These are phyloP conservation scores for Aspergillus neoniger DNA, from an alignment of 2,329 filamentous ascomycete genomes.

Conservation along the genomic window DNA sequence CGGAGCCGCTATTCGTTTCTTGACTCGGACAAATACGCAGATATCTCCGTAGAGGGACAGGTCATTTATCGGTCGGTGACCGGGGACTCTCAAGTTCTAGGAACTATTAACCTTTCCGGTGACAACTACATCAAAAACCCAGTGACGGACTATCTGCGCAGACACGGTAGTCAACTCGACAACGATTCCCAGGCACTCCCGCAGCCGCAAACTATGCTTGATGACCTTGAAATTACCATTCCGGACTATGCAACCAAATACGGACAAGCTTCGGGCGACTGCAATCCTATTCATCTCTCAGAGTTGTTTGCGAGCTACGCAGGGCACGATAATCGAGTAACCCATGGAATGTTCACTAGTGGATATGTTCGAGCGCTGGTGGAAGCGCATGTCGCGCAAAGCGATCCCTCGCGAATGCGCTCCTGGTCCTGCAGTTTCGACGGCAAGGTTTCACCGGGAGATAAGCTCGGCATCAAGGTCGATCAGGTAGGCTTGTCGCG, in stretches of 20 bases:
- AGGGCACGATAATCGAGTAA: conserved; percentile 89
- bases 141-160: conserved; percentile 6
- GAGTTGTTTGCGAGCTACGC: conserved; percentile 91
- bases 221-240: neutral
- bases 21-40: neutral
- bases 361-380: conserved; percentile 73
- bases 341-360: conserved; percentile 97
- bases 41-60: neutral
- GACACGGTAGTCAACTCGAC: neutral
- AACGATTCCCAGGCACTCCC: neutral
- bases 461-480: conserved; percentile 85
- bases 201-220: neutral
- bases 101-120: neutral
- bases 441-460: conserved; percentile 94
- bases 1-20: neutral
- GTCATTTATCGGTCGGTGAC: neutral
- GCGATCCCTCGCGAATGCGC: conserved; percentile 90
- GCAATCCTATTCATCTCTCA: conserved; percentile 97
- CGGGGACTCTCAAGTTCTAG: neutral
- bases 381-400: conserved; percentile 61
- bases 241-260: conserved; percentile 75
- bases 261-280: conserved; percentile 90
- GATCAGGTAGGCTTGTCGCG: conserved; percentile 64
- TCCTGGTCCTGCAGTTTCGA: conserved; percentile 68
- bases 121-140: neutral